phyloP scores from a whole-genome alignment of 2,329 filamentous ascomycete genomes.

The Pseudopyricularia javanii region DNA sequence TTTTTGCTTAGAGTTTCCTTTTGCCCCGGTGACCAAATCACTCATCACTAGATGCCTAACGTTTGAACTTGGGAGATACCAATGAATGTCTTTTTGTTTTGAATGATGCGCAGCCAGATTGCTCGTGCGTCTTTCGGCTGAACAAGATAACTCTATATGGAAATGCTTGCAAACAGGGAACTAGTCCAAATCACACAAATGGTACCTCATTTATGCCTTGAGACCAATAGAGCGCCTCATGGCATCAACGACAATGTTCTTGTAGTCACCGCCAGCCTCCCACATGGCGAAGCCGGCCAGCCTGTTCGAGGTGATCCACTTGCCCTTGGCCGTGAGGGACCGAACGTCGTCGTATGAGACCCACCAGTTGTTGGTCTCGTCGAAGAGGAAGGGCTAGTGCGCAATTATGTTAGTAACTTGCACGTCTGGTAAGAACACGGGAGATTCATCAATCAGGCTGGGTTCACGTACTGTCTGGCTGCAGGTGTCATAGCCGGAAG shows the following conservation, averaged over 20 bases:
- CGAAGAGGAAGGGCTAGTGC: constrained; percentile 6
- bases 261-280: constrained; percentile 9
- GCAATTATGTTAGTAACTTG: background rate
- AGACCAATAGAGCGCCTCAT: background rate
- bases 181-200: no score
- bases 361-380: constrained; percentile 4
- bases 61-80: no score
- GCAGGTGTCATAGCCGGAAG: constrained; percentile 6
- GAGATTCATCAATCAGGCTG: no score
- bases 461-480: constrained; percentile 6
- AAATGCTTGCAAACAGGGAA: no score
- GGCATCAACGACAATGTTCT: constrained; percentile 7
- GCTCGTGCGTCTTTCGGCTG: no score
- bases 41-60: no score
- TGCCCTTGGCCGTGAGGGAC: constrained; percentile 7
- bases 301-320: constrained; percentile 5
- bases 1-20: no score
- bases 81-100: no score
- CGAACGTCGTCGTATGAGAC: constrained; percentile 8
- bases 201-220: background rate
- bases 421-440: background rate
- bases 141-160: no score
- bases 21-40: no score
- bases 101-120: no score
- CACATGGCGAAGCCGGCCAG: constrained; percentile 7